These are phyloP conservation scores for Phyllostachys edulis DNA, from an alignment of 176 grass and related monocot species.

Conservation along the genomic window DNA sequence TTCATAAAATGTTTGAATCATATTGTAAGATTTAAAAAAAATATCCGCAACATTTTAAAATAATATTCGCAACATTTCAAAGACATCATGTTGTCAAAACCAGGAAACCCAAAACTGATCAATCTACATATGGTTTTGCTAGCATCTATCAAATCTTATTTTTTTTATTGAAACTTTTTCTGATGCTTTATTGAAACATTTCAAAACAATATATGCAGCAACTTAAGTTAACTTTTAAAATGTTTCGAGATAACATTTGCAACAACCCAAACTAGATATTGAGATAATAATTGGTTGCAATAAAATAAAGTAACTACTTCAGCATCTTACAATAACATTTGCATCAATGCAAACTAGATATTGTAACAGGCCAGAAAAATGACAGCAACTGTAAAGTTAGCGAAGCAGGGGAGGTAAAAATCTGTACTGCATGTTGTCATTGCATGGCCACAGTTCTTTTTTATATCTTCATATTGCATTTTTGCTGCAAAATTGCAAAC, in stretches of 20 bases:
- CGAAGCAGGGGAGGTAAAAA: not conserved
- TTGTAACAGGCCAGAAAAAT: not conserved
- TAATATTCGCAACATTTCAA: not conserved
- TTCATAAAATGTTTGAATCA: not conserved
- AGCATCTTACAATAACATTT: not conserved
- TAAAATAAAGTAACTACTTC: not conserved
- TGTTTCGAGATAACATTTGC: not conserved
- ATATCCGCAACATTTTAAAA: not conserved
- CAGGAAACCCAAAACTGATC: not conserved
- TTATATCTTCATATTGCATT: not conserved
- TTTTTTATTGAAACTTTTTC: not conserved
- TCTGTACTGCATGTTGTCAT: not conserved
- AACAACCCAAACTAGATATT: not conserved
- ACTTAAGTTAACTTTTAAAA: not conserved
- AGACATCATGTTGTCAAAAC: not conserved
- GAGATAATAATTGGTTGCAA: not conserved
- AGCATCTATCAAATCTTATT: conserved; percentile 1
- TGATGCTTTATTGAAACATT: not conserved
- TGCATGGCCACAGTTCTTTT: not conserved
- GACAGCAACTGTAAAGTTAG: not conserved
- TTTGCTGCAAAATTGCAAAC: not conserved
- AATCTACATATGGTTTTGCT: not conserved
- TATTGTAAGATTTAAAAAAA: not conserved
- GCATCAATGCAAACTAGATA: not conserved
- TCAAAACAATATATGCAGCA: not conserved